These are phyloP conservation scores for Hypericum androsaemum DNA, from an alignment of 345 rosid species.

Conservation along the genomic window DNA sequence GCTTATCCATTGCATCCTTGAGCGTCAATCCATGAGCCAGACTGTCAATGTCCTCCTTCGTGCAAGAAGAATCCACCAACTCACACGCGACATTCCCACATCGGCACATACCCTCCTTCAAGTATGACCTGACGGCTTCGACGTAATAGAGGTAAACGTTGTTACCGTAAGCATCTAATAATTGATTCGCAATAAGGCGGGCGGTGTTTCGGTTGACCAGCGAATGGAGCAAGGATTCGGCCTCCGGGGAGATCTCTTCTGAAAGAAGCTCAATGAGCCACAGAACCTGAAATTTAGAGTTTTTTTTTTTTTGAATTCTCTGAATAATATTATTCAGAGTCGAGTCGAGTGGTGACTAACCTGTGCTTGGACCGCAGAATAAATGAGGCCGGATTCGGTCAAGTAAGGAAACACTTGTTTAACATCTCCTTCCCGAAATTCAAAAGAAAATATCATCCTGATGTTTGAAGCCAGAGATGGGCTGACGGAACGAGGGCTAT, in stretches of 20 bases:
- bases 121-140: neutral
- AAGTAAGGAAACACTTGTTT: conserved; percentile 70
- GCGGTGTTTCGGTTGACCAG: too few relatives aligned
- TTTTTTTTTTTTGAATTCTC: too few relatives aligned
- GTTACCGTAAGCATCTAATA: conserved; percentile 16
- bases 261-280: too few relatives aligned
- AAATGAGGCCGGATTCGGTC: conserved; percentile 84
- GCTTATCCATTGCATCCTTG: conserved; percentile 49
- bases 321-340: neutral
- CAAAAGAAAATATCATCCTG: too few relatives aligned
- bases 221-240: too few relatives aligned
- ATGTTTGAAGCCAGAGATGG: too few relatives aligned
- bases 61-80: conserved; percentile 91
- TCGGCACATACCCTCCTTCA: conserved; percentile 5
- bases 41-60: conserved; percentile 92
- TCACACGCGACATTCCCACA: conserved; percentile 96
- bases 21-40: conserved; percentile 89
- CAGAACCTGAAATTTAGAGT: conserved; percentile 3
- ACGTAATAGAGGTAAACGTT: neutral
- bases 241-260: too few relatives aligned
- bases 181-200: too few relatives aligned
- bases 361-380: conserved; percentile 73
- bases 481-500: too few relatives aligned
- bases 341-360: conserved; percentile 23
- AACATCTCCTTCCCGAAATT: too few relatives aligned